Evolutionary conservation across 2,329 filamentous ascomycete species (phyloP).

Genomic region (Emydomyces testavorans): DNA sequence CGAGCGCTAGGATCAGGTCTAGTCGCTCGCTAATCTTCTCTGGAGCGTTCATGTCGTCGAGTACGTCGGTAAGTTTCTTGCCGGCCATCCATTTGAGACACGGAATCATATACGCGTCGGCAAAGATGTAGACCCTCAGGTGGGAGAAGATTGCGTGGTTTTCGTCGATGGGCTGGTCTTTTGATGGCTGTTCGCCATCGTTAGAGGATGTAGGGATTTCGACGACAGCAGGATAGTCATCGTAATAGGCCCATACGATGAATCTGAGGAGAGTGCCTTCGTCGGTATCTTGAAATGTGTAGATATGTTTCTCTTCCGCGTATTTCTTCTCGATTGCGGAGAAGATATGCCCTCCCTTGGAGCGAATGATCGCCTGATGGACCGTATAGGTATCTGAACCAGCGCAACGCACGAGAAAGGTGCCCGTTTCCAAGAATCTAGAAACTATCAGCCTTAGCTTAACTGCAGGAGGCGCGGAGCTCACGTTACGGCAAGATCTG

Average conservation of each 20-base stretch:
- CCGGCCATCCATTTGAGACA: not conserved
- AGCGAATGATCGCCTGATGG: not conserved
- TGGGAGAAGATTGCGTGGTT: not conserved
- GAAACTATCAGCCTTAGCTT: no score
- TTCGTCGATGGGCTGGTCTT: not conserved
- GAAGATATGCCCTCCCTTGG: not conserved
- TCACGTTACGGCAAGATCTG: no score
- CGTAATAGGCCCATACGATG: not conserved
- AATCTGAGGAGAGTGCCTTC: not conserved
- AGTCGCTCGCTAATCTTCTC: not conserved
- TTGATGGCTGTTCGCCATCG: no score
- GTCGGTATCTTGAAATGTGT: not conserved
- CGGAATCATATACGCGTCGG: not conserved
- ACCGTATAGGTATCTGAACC: not conserved
- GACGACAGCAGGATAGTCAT: not conserved
- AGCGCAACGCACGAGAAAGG: not conserved
- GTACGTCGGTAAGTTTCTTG: not conserved
- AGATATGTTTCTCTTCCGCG: not conserved
- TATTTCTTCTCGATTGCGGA: not conserved
- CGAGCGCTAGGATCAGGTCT: not conserved
- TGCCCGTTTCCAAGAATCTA: not conserved
- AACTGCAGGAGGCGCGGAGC: no score
- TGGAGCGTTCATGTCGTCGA: not conserved
- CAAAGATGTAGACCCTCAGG: not conserved
- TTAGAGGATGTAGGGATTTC: no score